A percentile compares a stretch with the other conserved stretches of the same genome.
phyloP scores from a whole-genome alignment of 257 asterid species.

The Solanum neorickii region DNA sequence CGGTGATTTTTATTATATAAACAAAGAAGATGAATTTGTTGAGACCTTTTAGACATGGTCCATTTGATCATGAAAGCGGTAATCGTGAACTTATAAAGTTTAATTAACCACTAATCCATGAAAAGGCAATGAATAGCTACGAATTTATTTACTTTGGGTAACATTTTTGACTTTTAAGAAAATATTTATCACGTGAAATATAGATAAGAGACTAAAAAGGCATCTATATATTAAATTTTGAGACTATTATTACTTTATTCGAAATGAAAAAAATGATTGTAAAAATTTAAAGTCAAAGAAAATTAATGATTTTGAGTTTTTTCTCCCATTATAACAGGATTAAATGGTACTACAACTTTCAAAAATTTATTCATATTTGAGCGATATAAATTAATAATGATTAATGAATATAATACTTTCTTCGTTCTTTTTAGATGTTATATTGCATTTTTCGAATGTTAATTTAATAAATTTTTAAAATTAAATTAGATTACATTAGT shows the following conservation, averaged over 20 bases:
- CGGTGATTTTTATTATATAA: too few relatives aligned
- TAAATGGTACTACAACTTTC: too few relatives aligned
- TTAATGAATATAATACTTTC: not conserved
- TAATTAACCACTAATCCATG: not conserved
- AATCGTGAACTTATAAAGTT: not conserved
- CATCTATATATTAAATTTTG: not conserved
- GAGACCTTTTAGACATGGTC: not conserved
- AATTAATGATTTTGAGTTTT: too few relatives aligned
- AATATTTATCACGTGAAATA: not conserved
- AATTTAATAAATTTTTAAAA: too few relatives aligned
- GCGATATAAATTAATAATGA: not conserved
- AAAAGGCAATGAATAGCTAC: not conserved
- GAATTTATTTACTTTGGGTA: not conserved
- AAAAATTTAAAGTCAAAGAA: too few relatives aligned
- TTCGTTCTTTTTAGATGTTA: too few relatives aligned
- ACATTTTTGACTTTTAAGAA: not conserved
- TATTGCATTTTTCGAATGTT: rapidly evolving
- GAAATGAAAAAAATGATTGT: too few relatives aligned
- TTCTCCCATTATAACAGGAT: not conserved
- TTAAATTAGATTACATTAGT: not conserved
- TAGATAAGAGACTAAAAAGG: not conserved
- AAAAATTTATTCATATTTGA: not conserved
- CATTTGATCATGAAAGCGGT: not conserved
- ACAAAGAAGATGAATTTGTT: not conserved
- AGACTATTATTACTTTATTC: not conserved